phyloP scores from a whole-genome alignment of 352 stramenopile species.

The Pythium guiyangense region DNA sequence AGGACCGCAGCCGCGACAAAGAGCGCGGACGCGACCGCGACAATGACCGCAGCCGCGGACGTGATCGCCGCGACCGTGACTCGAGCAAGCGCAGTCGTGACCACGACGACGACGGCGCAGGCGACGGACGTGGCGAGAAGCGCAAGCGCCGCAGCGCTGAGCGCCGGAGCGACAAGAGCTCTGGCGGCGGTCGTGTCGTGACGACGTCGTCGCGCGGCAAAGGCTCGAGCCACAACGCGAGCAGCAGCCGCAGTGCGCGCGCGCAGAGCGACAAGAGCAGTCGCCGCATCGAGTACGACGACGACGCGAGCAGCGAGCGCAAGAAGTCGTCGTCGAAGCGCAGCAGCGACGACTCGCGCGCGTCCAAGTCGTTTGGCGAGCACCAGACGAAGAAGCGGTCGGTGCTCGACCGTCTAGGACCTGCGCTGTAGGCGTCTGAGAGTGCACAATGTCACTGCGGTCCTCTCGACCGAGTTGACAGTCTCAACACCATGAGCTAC shows the following conservation, averaged over 20 bases:
- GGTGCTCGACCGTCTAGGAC: slow-evolving; percentile 75
- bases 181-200: slow-evolving; percentile 40
- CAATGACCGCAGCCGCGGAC: slow-evolving; percentile 18
- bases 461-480: too few relatives aligned
- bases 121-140: slow-evolving; percentile 13
- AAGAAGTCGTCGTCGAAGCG: slow-evolving; percentile 21
- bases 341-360: slow-evolving; percentile 24
- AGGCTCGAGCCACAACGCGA: slow-evolving; percentile 1
- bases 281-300: slow-evolving; percentile 56
- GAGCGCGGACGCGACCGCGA: slow-evolving; percentile 22
- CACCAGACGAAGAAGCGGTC: slow-evolving; percentile 75
- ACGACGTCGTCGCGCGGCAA: slow-evolving; percentile 28
- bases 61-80: slow-evolving; percentile 22
- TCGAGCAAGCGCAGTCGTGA: slow-evolving; percentile 27
- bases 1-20: slow-evolving; percentile 15
- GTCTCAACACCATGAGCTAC: neutral
- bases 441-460: neutral
- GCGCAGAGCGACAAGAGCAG: slow-evolving; percentile 25
- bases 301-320: slow-evolving; percentile 25
- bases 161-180: slow-evolving; percentile 19
- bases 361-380: slow-evolving; percentile 44
- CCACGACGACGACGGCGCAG: slow-evolving; percentile 6
- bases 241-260: slow-evolving; percentile 17
- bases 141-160: slow-evolving; percentile 24
- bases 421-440: slow-evolving; percentile 34